Evolutionary conservation across 2,329 filamentous ascomycete genomes (phyloP), one percentile per base, ranked within the genome.

Genomic region (Chaetomium strumarium): DNA sequence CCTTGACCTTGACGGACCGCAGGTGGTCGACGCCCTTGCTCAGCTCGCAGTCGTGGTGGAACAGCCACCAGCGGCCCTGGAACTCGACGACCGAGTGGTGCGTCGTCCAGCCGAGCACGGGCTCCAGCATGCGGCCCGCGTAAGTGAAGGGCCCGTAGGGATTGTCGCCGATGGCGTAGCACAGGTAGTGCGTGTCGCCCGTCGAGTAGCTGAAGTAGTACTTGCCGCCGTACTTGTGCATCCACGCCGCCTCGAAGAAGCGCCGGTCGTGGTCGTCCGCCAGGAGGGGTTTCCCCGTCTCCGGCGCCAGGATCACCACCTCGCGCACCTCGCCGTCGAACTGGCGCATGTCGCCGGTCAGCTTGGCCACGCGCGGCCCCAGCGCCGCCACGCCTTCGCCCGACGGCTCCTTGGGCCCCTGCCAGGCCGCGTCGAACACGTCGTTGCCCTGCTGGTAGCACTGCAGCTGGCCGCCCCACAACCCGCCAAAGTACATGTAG

Each of bases 121-220:
- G 87, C 72, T 90, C 85, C 45, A 91, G 67, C 50, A 91, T 85
- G 43, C 80, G 72, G 0, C 87, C 86, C 0, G 74, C 77, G 57
- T 89, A 90, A 1, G 80, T 86, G 61, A 90, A 90, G 0, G 87
- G 86, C 0, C 87, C 86, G 11, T 81, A 69, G 0, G 87, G 86
- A 52, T 69, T 82, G 5, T 79, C 72, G 0, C 83, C 79, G 2
- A 77, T 80, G 1, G 84, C 87, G 64, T 88, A 90, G 58, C 75
- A 84, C 31, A 91, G 72, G 67, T 76, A 88, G 67, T 90, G 87
- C 31, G 86, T 84, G 68, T 90, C 87, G 17, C 87, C 87, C 1
- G 86, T 90, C 57, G 84, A 88, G 71, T 89, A 89, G 51, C 80
- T 84, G 66, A 90, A 86, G 72, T 89, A 89, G 70, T 90, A 90